Base-by-base conservation (phyloP, 2,329 filamentous ascomycete species). In the Fusarium sp. region DNA sequence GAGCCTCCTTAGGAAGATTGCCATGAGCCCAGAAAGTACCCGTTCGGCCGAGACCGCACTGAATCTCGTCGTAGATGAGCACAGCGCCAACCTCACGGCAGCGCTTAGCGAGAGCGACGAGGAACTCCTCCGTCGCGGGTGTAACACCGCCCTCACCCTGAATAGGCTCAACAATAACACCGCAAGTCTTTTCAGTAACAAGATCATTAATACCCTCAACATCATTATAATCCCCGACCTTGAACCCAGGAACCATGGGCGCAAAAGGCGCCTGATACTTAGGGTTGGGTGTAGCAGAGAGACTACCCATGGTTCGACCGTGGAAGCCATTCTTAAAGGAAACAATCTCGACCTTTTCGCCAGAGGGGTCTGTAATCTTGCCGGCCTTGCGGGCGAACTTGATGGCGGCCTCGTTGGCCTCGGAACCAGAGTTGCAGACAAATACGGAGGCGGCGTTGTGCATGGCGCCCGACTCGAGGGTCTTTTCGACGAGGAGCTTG, bases 211-310 rank as follows among this genome's bases (percentile, higher is more conserved):
- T 89, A 17, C 87, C 91, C 3, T 86, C 88, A 14, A 96, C 85
- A 80, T 98, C 93, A 81, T 99, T 98, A 86, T 92, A 97, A 9
- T 86, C 92, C 62, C 95, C 96, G 80, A 97, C 95, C 80, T 87
- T 91, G 86, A 98, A 98, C 3, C 97, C 97, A 0, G 97, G 96
- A 1, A 99, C 86, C 95, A 99, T 98, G 40, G 97, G 97, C 15
- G 94, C 88, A 81, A 99, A 99, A 0, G 97, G 97, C 77, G 92
- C 90, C 85, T 99, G 97, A 85, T 99, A 99, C 84, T 99, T 99
- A 20, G 95, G 94, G 85, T 98, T 99, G 57, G 95, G 97, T 6
- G 97, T 99, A 12, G 97, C 97, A n/a, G 94, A 97, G 52, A 99
- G 86, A 67, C 93, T 92, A 61, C 97, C 97, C 94, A 98, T 97